Evolutionary conservation across 352 stramenopile species (phyloP), one percentile per base, ranked within the genome.

Genomic region (Phytophthora idaei): DNA sequence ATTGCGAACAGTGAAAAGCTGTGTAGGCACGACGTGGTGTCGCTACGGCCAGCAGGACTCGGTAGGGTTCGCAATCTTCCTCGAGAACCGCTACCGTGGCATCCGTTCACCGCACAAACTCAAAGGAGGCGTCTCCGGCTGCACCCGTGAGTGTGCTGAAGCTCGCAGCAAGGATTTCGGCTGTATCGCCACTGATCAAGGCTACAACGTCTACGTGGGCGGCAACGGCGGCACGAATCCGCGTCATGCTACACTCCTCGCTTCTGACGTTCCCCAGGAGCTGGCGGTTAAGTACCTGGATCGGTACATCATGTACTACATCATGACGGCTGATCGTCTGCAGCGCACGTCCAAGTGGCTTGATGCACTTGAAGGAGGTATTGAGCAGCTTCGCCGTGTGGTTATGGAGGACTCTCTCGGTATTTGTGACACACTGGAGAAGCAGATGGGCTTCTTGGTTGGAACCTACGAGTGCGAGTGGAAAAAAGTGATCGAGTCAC

Each of bases 381-480:
- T 87, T 42, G 78, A 84, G 6, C 78, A 87, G 54, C 76, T 89
- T 36, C 70, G 71, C 1, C 67, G 73, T 21, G 76, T 85, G 8
- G 89, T 98, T 31, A 96, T 98, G 64, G 71, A 97, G 58, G 92
- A 98, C 67, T 93, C 88, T 21, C 77, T 98, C 1, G 90, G 89
- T 27, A 97, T 98, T 57, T 90, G 77, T 37, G 87, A 78, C 10
- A 92, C 64, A 42, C 68, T 87, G 34, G 78, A 87, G 55, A 71
- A 94, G 67, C 89, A 96, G 42, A 98, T 98, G 90, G 76, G 80
- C 52, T 78, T 88, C 54, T 76, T 98, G 44, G 82, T 98, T n/a
- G 78, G 96, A 69, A 97, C 90, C 21, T 98, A 98, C 80, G 90
- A 98, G 73, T 95, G 96, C 67, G 93, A 98, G 74, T 98, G 92